These are phyloP conservation scores for Lasiodiplodia sp. DNA, from an alignment of 2,329 filamentous ascomycete genomes.

Conservation along the genomic window DNA sequence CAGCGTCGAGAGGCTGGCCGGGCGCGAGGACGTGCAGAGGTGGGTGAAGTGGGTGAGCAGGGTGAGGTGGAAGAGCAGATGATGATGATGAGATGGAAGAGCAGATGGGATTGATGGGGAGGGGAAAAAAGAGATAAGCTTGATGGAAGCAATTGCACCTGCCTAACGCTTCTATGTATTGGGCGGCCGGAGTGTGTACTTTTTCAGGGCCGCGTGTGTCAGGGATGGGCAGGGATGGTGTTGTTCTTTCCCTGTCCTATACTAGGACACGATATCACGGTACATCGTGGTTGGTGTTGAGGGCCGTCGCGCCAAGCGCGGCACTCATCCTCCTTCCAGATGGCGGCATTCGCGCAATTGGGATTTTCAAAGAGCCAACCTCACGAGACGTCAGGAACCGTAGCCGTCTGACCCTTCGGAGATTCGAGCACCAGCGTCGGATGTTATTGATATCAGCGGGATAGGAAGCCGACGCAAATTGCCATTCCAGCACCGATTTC, in stretches of 20 bases:
- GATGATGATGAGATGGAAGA: neutral
- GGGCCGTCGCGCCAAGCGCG: neutral
- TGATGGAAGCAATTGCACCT: neutral
- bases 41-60: slow-evolving; percentile 77
- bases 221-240: too few species aligned
- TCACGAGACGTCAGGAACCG: neutral
- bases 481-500: neutral
- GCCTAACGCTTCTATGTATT: neutral
- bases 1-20: slow-evolving; percentile 74
- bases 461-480: neutral
- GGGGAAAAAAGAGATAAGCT: neutral
- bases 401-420: neutral
- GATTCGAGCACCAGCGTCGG: neutral
- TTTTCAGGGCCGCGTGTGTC: too few species aligned
- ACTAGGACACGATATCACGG: neutral
- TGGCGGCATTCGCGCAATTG: neutral
- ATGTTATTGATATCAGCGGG: neutral
- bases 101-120: neutral
- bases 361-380: neutral
- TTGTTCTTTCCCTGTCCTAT: neutral
- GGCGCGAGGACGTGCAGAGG: slow-evolving; percentile 72
- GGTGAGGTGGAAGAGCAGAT: slow-evolving; percentile 68
- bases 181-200: neutral
- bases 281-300: neutral
- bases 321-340: neutral